Evolutionary conservation across 208 protist species (phyloP).

Genomic region (Porcisia hertigi): DNA sequence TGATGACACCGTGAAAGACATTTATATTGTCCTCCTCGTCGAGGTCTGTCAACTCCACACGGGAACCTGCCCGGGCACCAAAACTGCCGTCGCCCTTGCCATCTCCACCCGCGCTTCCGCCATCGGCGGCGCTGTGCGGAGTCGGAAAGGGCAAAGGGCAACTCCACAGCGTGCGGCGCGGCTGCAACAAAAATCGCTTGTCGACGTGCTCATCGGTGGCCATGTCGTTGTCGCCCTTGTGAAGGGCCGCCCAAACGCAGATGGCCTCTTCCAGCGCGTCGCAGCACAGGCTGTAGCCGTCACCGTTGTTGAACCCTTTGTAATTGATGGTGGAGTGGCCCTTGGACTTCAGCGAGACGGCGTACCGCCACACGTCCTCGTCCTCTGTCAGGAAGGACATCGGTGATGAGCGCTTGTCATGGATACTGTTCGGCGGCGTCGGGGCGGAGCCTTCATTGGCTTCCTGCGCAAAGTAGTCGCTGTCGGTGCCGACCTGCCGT

Average conservation of each 20-base stretch:
- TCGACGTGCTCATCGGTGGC: constrained; percentile 15
- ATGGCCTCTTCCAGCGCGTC: constrained; percentile 35
- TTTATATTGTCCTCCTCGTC: constrained; percentile 8
- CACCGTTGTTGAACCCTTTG: constrained; percentile 68
- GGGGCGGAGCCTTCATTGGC: neutral
- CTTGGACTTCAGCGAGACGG: constrained; percentile 36
- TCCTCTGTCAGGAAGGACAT: constrained; percentile 19
- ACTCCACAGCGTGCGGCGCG: constrained; percentile 17
- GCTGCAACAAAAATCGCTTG: neutral
- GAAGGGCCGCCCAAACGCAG: constrained; percentile 40
- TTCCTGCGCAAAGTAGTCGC: constrained; percentile 17
- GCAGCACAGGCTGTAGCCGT: constrained; percentile 87
- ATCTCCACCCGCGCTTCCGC: neutral
- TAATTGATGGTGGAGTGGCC: constrained; percentile 54
- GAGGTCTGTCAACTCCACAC: constrained; percentile 26
- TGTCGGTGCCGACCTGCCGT: constrained; percentile 22
- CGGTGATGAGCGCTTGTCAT: neutral
- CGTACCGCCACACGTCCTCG: constrained; percentile 61
- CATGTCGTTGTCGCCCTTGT: constrained; percentile 30
- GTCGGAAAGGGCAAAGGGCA: constrained; percentile 32
- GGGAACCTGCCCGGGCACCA: neutral
- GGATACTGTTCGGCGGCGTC: neutral
- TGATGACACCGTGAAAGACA: constrained; percentile 40
- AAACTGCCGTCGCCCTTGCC: neutral
- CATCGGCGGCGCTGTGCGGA: neutral